phyloP scores from a whole-genome alignment of 139 green algal species.

The Astrephomene gubernaculifera region DNA sequence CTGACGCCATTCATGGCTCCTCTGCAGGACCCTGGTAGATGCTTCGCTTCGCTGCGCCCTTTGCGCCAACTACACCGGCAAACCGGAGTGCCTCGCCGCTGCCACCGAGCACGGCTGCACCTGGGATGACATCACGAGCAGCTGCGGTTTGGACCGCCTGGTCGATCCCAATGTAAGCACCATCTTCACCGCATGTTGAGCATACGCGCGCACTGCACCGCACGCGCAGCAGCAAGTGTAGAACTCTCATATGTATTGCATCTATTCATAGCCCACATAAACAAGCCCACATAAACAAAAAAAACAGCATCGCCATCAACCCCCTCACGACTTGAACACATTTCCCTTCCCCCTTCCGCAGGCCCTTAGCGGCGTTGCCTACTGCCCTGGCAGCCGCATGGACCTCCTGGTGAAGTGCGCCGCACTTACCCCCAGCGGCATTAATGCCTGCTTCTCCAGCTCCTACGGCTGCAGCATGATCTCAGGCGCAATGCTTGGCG shows the following conservation, averaged over 20 bases:
- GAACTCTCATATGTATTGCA: too few relatives aligned
- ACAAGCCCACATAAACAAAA: too few relatives aligned
- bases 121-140: background rate
- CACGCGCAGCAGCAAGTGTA: too few relatives aligned
- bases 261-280: too few relatives aligned
- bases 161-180: too few relatives aligned
- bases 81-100: slow-evolving; percentile 1
- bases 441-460: background rate
- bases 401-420: background rate
- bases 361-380: slow-evolving; percentile 1
- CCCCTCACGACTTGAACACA: too few relatives aligned
- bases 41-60: background rate
- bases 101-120: background rate
- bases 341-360: background rate
- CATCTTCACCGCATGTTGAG: too few relatives aligned
- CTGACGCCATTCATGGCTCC: too few relatives aligned
- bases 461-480: background rate
- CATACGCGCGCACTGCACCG: too few relatives aligned
- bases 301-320: too few relatives aligned
- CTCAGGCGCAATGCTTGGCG: too few relatives aligned
- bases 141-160: background rate
- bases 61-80: slow-evolving; percentile 20
- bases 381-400: background rate
- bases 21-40: background rate
- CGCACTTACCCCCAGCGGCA: background rate